A percentile compares a stretch with the other conserved stretches of the same genome.
phyloP scores from a whole-genome alignment of 176 grass and related monocot genomes.

The Eremochloa ophiuroides region DNA sequence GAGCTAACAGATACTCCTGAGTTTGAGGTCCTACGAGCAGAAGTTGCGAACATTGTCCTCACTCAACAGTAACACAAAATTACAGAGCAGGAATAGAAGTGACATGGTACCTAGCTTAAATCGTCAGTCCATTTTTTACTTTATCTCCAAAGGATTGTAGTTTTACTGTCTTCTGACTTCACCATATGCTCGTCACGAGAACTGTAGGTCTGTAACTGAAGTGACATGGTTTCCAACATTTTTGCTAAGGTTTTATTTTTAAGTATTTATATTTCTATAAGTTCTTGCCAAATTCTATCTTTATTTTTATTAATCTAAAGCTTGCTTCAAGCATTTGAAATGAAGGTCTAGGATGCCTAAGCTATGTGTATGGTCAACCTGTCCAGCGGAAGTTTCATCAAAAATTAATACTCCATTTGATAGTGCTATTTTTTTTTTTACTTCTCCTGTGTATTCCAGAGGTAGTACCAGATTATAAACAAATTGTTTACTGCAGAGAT shows the following conservation, averaged over 20 bases:
- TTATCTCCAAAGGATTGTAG: background rate
- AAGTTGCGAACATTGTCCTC: conserved; percentile 2
- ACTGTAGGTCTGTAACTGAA: too few species aligned
- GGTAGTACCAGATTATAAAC: background rate
- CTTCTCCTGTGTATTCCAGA: background rate
- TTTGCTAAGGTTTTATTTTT: too few species aligned
- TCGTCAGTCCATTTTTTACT: background rate
- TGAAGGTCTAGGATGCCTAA: too few species aligned
- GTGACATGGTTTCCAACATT: too few species aligned
- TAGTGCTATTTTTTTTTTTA: background rate
- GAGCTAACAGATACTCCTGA: conserved; percentile 28
- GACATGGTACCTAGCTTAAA: background rate
- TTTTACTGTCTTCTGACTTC: background rate
- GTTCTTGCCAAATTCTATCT: too few species aligned
- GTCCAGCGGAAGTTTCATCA: background rate
- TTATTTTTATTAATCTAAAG: too few species aligned
- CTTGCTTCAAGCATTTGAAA: too few species aligned
- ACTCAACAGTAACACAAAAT: background rate
- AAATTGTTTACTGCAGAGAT: background rate
- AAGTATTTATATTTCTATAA: too few species aligned
- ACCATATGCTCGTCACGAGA: background rate
- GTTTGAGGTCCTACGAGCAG: conserved; percentile 36
- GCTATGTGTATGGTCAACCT: background rate
- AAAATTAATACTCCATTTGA: too few species aligned
- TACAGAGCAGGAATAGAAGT: background rate